Percentiles rank a stretch among this genome's conserved stretches.
Evolutionary conservation across 2,329 filamentous ascomycete genomes (phyloP).

Genomic region (Aspergillus texensis): DNA sequence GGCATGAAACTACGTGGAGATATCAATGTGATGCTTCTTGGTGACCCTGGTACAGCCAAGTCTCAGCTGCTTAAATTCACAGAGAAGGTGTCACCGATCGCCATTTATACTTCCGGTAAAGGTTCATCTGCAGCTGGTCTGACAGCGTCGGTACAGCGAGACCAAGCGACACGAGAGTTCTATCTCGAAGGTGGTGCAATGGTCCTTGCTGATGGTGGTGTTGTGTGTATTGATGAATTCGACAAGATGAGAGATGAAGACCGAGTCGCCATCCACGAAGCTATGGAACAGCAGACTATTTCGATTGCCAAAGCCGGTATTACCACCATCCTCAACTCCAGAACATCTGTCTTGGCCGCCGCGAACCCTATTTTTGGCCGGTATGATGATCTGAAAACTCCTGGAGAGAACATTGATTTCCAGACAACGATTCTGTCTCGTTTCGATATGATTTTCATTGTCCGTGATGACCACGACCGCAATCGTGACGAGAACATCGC

Average conservation of each 20-base stretch:
- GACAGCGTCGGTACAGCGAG: conserved; percentile 93
- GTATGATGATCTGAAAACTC: conserved; percentile 97
- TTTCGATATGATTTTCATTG: conserved; percentile 99
- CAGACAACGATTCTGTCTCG: conserved; percentile 96
- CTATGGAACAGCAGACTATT: conserved; percentile 99
- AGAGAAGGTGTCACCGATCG: conserved; percentile 92
- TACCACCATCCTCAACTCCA: conserved; percentile 93
- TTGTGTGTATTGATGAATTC: conserved; percentile 98
- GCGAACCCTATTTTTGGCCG: conserved; percentile 97
- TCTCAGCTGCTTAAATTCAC: conserved; percentile 97
- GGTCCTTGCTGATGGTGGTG: conserved; percentile 94
- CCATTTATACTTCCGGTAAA: conserved; percentile 98
- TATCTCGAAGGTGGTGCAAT: conserved; percentile 98
- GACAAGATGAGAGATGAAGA: conserved; percentile 99
- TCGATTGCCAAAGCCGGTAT: conserved; percentile 99
- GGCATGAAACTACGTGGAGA: conserved; percentile 97
- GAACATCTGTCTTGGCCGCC: conserved; percentile 91
- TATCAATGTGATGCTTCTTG: conserved; percentile 94
- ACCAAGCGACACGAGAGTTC: conserved; percentile 89
- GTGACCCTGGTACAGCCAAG: conserved; percentile 97
- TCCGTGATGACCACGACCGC: conserved; percentile 89
- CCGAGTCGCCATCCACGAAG: conserved; percentile 96
- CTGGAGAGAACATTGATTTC: conserved; percentile 98
- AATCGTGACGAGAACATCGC: conserved; percentile 91
- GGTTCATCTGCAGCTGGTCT: conserved; percentile 96